Base-by-base conservation (phyloP, 2,329 filamentous ascomycete species). In the Diplodia sapinea region DNA sequence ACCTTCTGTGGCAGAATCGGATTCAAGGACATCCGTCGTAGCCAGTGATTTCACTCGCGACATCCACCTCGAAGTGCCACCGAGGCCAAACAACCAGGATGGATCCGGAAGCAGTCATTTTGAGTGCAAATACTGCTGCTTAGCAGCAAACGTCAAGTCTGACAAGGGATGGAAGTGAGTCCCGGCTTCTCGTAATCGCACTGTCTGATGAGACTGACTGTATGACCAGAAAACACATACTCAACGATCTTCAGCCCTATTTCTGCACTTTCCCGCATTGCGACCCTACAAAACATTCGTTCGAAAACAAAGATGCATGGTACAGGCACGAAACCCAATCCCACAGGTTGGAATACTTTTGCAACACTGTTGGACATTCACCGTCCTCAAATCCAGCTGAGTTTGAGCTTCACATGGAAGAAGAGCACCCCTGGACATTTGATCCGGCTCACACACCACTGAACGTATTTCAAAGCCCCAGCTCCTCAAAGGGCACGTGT, bases 171-270 rank as follows among this genome's bases (percentile, higher is more conserved):
- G 62, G 62, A 65, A 65, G 62, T 65, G 26, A 47, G 51, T 55
- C n/a, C 31, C 50, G 40, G 31, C 31, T 33, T 33, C 31, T 33
- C 31, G 31, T 33, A 33, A 9, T 33, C 31, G 8, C 31, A 9
- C 31, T 9, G 8, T 33, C 31, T 9, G 8, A 9, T 33, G n/a
- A 8, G 12, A 29, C 40, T 43, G 4, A n/a, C 13, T 43, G 23
- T 29, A 17, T n/a, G 15, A 17, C 12, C 29, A 68, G 68, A 20
- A 62, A 55, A 20, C 69, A 70, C 40, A 63, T 69, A 15, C 67
- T 70, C 33, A 38, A 55, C 33, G 69, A 70, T 33, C 66, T 70
- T 11, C 26, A 67, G 31, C 68, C 69, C 4, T 70, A 70, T 33
- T 20, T 70, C 20, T 70, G 68, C 26, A 68, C 69, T 15, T 69